Conservation (phyloP, 2,329 filamentous ascomycete species). For the Eutypella sp. region DNA sequence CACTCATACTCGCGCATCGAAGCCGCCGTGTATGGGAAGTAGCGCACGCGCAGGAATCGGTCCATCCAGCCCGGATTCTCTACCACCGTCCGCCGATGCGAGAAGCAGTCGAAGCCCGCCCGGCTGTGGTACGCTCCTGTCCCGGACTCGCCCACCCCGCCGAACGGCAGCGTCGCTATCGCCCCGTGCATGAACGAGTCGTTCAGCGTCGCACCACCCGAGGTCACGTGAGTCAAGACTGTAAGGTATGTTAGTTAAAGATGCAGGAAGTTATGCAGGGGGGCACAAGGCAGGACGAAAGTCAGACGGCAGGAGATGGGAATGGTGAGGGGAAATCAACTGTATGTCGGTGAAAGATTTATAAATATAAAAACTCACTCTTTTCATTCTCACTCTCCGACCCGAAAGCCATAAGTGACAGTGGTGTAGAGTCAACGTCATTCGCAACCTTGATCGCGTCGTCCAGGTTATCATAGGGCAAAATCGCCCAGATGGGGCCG, state of each 20-base stretch:
- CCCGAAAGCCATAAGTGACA: conserved; percentile 83
- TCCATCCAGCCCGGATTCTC: conserved; percentile 65
- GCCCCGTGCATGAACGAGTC: conserved; percentile 66
- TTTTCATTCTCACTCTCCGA: conserved; percentile 71
- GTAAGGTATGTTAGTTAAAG: conserved; percentile 1
- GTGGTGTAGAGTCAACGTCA: conserved; percentile 73
- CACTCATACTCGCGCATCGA: conserved; percentile 41
- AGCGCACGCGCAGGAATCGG: conserved; percentile 60
- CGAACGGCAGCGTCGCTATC: conserved; percentile 70
- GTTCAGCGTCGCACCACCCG: conserved; percentile 63
- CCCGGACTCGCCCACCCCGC: conserved; percentile 77
- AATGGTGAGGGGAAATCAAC: background rate
- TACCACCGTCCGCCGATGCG: conserved; percentile 47
- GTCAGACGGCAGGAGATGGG: background rate
- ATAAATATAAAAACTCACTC: conserved; percentile 42
- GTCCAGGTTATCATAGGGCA: conserved; percentile 74
- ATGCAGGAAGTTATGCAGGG: conserved; percentile 4
- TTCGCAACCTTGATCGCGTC: conserved; percentile 81
- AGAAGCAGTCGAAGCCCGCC: conserved; percentile 59
- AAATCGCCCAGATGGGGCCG: conserved; percentile 82
- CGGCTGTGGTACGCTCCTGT: conserved; percentile 73
- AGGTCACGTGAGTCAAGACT: conserved; percentile 60
- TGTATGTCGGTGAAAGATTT: background rate
- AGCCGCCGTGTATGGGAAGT: conserved; percentile 54
- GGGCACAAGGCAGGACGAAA: background rate